These are phyloP conservation scores for Leonotis leonurus DNA, from an alignment of 257 asterid species.

Conservation along the genomic window DNA sequence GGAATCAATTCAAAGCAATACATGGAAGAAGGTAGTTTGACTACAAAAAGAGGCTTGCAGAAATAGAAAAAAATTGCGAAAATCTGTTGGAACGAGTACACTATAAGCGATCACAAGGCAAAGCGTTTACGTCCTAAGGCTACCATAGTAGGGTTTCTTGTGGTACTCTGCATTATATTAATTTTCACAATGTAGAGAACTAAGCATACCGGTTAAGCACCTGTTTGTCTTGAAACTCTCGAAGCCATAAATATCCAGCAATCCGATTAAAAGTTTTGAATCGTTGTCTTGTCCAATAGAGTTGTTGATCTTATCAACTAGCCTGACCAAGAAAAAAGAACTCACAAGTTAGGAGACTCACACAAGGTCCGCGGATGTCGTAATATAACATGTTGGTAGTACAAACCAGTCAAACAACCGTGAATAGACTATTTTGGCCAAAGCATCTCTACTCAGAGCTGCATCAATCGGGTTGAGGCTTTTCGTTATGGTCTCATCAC, in stretches of 20 bases:
- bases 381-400: neutral
- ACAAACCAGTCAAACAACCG: slow-evolving; percentile 86
- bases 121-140: slow-evolving; percentile 8
- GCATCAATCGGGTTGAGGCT: slow-evolving; percentile 68
- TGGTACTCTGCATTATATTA: slow-evolving; percentile 36
- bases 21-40: neutral
- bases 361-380: neutral
- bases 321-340: slow-evolving; percentile 41
- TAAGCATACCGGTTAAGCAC: slow-evolving; percentile 99
- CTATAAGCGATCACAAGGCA: neutral
- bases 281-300: slow-evolving; percentile 89
- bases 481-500: slow-evolving; percentile 80
- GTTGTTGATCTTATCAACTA: slow-evolving; percentile 73
- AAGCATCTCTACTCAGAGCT: slow-evolving; percentile 67
- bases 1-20: neutral
- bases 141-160: slow-evolving; percentile 17
- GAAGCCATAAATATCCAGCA: slow-evolving; percentile 92
- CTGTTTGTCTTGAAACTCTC: slow-evolving; percentile 99
- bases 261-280: slow-evolving; percentile 70
- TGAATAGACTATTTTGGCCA: slow-evolving; percentile 76
- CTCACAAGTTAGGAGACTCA: slow-evolving; percentile 2
- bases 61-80: neutral
- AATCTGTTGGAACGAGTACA: neutral
- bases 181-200: slow-evolving; percentile 45
- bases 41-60: neutral